A percentile compares a stretch with the other conserved stretches of the same genome.
These are phyloP conservation scores for Collybia nuda DNA, from an alignment of 768 basidiomycete species.

Conservation along the genomic window DNA sequence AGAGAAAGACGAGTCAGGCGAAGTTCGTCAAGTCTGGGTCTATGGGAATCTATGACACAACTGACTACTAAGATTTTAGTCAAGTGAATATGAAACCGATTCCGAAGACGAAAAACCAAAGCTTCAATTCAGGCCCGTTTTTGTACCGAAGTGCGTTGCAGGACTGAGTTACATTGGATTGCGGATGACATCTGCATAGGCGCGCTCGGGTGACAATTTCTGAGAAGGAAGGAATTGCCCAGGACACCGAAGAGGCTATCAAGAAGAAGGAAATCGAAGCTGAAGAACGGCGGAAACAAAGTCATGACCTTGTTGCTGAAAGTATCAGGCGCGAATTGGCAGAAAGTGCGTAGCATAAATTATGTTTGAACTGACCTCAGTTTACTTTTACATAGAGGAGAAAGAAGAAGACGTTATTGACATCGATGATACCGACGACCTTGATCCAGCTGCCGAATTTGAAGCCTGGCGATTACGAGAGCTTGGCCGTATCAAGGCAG, in stretches of 20 bases:
- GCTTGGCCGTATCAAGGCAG: conserved; percentile 88
- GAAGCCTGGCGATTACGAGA: conserved; percentile 96
- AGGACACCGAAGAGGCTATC: conserved; percentile 75
- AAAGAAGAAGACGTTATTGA: conserved; percentile 82
- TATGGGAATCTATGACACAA: too few species aligned
- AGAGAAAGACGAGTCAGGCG: conserved; percentile 33
- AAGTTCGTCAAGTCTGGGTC: conserved; percentile 33
- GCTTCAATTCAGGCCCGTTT: conserved; percentile 86
- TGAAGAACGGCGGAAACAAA: conserved; percentile 83
- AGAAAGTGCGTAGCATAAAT: conserved; percentile 63
- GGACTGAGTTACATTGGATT: not conserved
- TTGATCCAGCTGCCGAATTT: conserved; percentile 88
- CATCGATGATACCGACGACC: conserved; percentile 92
- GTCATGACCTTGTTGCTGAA: conserved; percentile 91
- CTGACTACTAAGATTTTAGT: conserved; percentile 38
- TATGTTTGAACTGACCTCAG: not conserved
- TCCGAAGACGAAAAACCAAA: conserved; percentile 77
- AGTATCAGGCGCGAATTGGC: conserved; percentile 89
- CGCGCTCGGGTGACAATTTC: conserved; percentile 73
- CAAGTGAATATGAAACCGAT: conserved; percentile 84
- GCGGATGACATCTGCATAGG: conserved; percentile 34
- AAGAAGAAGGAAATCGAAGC: conserved; percentile 71
- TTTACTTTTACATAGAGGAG: conserved; percentile 60
- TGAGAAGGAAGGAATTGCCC: conserved; percentile 64
- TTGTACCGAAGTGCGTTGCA: conserved; percentile 82